A percentile compares a stretch with the other conserved stretches of the same genome.
These are phyloP conservation scores for Cubamyces sp. DNA, from an alignment of 768 basidiomycete genomes.

Conservation along the genomic window DNA sequence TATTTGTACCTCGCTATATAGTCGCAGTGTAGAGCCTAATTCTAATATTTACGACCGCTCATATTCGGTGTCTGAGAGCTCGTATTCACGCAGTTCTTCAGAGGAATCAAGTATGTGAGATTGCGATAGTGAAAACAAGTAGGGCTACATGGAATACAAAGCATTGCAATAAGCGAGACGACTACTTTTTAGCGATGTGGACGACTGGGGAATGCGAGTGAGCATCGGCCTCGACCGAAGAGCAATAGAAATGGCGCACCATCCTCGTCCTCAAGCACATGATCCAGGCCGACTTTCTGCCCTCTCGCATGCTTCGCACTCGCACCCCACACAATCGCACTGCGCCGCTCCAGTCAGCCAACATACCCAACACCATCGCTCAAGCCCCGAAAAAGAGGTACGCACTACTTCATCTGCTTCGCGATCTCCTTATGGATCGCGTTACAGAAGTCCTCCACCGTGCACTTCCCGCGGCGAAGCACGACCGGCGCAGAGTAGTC, in stretches of 20 bases:
- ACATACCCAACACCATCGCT: not conserved
- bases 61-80: not conserved
- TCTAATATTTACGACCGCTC: not conserved
- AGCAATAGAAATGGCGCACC: slow-evolving; percentile 48
- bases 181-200: slow-evolving; percentile 61
- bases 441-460: slow-evolving; percentile 90
- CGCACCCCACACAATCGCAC: slow-evolving; percentile 92
- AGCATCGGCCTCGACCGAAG: not conserved
- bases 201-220: slow-evolving; percentile 46
- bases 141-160: slow-evolving; percentile 19
- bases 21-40: slow-evolving; percentile 1
- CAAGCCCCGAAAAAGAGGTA: slow-evolving; percentile 13
- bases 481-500: slow-evolving; percentile 94
- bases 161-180: not conserved
- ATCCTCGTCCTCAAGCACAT: slow-evolving; percentile 87
- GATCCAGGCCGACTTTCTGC: slow-evolving; percentile 92
- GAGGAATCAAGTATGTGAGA: too few species aligned
- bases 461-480: slow-evolving; percentile 60
- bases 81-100: too few species aligned
- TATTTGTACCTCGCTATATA: not conserved
- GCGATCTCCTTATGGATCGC: slow-evolving; percentile 97
- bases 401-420: slow-evolving; percentile 96
- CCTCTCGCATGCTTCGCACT: slow-evolving; percentile 98
- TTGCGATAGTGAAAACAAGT: slow-evolving; percentile 3
- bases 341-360: slow-evolving; percentile 33